phyloP scores from a whole-genome alignment of 2,329 filamentous ascomycete genomes.

The Botrytis fabae region DNA sequence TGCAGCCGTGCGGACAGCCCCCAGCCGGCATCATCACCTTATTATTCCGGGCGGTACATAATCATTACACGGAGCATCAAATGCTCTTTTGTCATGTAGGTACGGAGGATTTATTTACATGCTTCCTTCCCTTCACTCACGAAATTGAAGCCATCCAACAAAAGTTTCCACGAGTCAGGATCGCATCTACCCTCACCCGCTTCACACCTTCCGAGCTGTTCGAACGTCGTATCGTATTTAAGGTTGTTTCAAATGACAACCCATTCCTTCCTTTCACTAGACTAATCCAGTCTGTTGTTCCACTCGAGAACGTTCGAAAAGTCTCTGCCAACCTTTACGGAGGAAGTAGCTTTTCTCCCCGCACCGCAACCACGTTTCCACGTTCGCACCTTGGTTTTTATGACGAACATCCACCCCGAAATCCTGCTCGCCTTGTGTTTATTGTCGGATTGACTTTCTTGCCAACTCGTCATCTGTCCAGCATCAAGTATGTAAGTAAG shows the following conservation, averaged over 20 bases:
- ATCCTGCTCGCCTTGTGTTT: not conserved
- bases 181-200: not conserved
- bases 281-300: not conserved
- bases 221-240: not conserved
- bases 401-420: not conserved
- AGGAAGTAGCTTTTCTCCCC: not conserved
- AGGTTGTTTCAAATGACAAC: not conserved
- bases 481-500: not conserved
- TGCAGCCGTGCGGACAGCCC: conserved; percentile 12
- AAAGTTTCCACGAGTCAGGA: not conserved
- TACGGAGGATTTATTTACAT: not conserved
- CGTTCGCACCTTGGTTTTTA: not conserved
- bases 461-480: not conserved
- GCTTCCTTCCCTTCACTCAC: not conserved
- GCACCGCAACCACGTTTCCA: conserved; percentile 4
- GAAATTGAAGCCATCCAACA: not conserved
- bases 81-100: conserved; percentile 13
- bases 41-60: conserved; percentile 10
- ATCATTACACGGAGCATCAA: conserved; percentile 8
- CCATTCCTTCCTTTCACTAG: not conserved
- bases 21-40: conserved; percentile 11
- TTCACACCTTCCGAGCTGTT: not conserved
- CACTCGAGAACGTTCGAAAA: not conserved
- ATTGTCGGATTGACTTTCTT: not conserved
- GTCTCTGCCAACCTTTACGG: not conserved